A percentile compares a stretch with the other conserved stretches of the same genome.
These are phyloP conservation scores for Trichosporon sp. DNA, from an alignment of 1,284 basidiomycete genomes.

Conservation along the genomic window DNA sequence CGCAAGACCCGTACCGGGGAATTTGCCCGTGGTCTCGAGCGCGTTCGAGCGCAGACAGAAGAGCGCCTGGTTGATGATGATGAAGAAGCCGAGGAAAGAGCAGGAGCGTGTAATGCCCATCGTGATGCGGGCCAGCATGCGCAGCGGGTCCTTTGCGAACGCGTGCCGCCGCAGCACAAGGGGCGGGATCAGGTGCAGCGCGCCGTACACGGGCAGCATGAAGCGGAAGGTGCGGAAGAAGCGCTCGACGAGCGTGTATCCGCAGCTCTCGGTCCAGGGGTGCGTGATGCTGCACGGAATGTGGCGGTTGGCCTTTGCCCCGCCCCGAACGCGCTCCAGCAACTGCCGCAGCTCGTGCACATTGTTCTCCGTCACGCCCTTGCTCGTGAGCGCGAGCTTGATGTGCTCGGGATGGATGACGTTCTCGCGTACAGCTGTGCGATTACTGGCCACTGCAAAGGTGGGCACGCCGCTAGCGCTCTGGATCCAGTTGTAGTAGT, in stretches of 20 bases:
- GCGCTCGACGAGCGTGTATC: slow-evolving; percentile 68
- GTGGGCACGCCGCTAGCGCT: slow-evolving; percentile 69
- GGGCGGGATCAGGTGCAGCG: slow-evolving; percentile 84
- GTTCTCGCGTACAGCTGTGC: slow-evolving; percentile 64
- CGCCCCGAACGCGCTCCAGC: slow-evolving; percentile 39
- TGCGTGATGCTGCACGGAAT: slow-evolving; percentile 69
- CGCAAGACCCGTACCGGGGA: slow-evolving; percentile 60
- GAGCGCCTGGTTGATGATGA: slow-evolving; percentile 74
- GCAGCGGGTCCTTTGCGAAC: slow-evolving; percentile 62
- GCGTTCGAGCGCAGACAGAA: slow-evolving; percentile 66
- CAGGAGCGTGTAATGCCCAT: slow-evolving; percentile 81
- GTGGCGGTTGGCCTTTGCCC: slow-evolving; percentile 53
- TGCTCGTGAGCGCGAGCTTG: slow-evolving; percentile 59
- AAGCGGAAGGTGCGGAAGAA: slow-evolving; percentile 78
- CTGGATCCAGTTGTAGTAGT: slow-evolving; percentile 73
- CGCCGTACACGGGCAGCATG: slow-evolving; percentile 79
- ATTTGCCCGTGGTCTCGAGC: slow-evolving; percentile 44
- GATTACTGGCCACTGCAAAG: slow-evolving; percentile 67
- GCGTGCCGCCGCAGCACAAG: slow-evolving; percentile 68
- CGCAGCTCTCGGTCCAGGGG: slow-evolving; percentile 74
- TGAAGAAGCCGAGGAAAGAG: slow-evolving; percentile 83
- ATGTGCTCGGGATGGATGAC: slow-evolving; percentile 64
- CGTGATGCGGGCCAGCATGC: slow-evolving; percentile 67
- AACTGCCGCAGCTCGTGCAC: slow-evolving; percentile 38
- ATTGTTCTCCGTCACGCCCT: slow-evolving; percentile 48